A percentile compares a stretch with the other conserved stretches of the same genome.
Conservation (phyloP, 2,329 filamentous ascomycete genomes). For the Colletotrichum musae region DNA sequence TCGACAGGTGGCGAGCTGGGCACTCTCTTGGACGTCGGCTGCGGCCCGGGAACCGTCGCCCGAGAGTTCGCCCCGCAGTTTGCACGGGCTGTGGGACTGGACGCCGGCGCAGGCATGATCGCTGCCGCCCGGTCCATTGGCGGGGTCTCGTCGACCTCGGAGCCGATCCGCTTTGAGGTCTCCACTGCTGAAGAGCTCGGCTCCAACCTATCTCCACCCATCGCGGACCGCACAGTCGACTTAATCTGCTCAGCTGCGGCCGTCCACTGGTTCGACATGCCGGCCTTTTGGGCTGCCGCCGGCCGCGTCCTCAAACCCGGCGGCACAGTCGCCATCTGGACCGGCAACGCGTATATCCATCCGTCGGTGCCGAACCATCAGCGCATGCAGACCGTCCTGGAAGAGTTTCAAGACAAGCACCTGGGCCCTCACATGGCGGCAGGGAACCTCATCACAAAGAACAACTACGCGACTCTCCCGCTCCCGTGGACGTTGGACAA, state of each 20-base stretch:
- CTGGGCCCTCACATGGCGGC: constrained; percentile 56
- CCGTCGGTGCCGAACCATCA: constrained; percentile 54
- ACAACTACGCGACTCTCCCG: constrained; percentile 57
- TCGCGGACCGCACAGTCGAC: constrained; percentile 58
- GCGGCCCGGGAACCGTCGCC: constrained; percentile 67
- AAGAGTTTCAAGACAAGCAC: constrained; percentile 52
- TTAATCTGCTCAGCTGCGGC: constrained; percentile 65
- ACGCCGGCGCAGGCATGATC: constrained; percentile 69
- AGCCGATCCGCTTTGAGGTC: constrained; percentile 57
- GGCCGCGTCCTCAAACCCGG: constrained; percentile 63
- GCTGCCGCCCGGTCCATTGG: constrained; percentile 56
- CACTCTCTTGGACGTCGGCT: constrained; percentile 68
- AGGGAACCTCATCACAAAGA: constrained; percentile 58
- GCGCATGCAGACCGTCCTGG: constrained; percentile 58
- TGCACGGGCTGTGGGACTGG: constrained; percentile 61
- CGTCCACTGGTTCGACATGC: constrained; percentile 72
- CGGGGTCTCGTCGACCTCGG: constrained; percentile 46
- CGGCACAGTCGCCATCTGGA: constrained; percentile 70
- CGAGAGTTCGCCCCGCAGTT: constrained; percentile 63
- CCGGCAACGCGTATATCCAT: constrained; percentile 50
- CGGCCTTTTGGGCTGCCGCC: constrained; percentile 63
- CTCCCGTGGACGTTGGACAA: constrained; percentile 64
- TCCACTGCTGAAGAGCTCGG: constrained; percentile 61
- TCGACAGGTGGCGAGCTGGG: constrained; percentile 59
- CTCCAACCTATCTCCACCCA: constrained; percentile 44